Conservation (phyloP, 768 basidiomycete species). For the Galerina sulciceps region DNA sequence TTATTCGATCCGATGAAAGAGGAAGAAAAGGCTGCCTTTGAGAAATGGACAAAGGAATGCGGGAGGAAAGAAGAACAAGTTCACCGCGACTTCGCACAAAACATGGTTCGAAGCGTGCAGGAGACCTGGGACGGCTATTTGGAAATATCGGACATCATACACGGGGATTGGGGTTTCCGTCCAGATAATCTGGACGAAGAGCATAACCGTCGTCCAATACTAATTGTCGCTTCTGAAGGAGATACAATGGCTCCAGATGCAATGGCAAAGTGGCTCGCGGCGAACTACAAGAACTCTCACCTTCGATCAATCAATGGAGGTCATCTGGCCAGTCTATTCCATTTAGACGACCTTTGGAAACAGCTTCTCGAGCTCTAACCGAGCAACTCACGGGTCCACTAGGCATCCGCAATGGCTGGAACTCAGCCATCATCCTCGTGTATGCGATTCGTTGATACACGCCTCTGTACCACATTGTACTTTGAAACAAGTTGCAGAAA, state of each 20-base stretch:
- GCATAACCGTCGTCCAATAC: slow-evolving; percentile 46
- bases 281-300: slow-evolving; percentile 46
- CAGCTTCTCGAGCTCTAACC: slow-evolving; percentile 31
- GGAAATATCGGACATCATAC: slow-evolving; percentile 42
- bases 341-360: slow-evolving; percentile 50
- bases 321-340: slow-evolving; percentile 49
- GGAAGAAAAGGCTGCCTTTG: slow-evolving; percentile 42
- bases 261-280: slow-evolving; percentile 55
- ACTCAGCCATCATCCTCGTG: slow-evolving; percentile 7
- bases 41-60: slow-evolving; percentile 43
- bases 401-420: not conserved
- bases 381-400: not conserved
- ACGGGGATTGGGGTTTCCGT: slow-evolving; percentile 56
- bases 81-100: slow-evolving; percentile 43
- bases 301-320: slow-evolving; percentile 50
- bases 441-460: not conserved
- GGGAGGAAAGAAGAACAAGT: slow-evolving; percentile 47
- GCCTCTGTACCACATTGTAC: not conserved
- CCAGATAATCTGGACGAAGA: slow-evolving; percentile 47
- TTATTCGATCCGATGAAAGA: slow-evolving; percentile 40
- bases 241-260: slow-evolving; percentile 45
- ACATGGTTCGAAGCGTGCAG: slow-evolving; percentile 49
- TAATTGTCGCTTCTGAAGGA: slow-evolving; percentile 45
- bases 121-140: slow-evolving; percentile 58
- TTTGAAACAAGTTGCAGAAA: not conserved